Conservation (phyloP, 192 early-diverging fungal species). For the Backusella sp. region DNA sequence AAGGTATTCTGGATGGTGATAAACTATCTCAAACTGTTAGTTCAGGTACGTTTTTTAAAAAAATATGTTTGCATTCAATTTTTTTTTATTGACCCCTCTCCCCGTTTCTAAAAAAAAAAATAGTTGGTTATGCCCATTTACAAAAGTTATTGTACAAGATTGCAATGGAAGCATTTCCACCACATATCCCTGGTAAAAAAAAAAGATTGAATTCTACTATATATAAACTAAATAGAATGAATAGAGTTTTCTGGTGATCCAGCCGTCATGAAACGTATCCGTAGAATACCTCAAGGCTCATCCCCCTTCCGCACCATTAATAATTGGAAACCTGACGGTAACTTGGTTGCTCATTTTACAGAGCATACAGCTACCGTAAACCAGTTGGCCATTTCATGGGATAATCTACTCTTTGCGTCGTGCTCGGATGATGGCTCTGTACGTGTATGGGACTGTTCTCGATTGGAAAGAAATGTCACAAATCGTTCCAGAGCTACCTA, state of each 20-base stretch:
- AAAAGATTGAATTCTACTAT: too few species aligned
- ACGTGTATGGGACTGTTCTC: conserved; percentile 79
- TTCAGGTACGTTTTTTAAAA: not conserved
- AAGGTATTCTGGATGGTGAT: not conserved
- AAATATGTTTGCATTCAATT: not conserved
- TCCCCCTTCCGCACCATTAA: conserved; percentile 40
- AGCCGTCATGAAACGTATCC: conserved; percentile 26
- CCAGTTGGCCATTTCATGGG: conserved; percentile 65
- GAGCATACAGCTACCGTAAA: conserved; percentile 85
- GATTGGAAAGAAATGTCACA: conserved; percentile 83
- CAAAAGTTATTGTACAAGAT: conserved; percentile 49
- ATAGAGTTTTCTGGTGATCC: conserved; percentile 31
- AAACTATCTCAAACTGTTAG: not conserved
- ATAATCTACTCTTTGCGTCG: conserved; percentile 75
- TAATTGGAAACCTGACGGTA: conserved; percentile 77
- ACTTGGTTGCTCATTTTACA: conserved; percentile 73
- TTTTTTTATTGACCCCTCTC: not conserved
- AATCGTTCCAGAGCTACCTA: conserved; percentile 74
- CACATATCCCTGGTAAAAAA: conserved; percentile 28
- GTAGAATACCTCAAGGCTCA: conserved; percentile 37
- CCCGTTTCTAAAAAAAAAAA: not conserved
- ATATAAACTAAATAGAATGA: not conserved
- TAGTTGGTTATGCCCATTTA: conserved; percentile 30
- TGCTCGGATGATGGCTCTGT: conserved; percentile 83
- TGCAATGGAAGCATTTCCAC: conserved; percentile 52